Evolutionary conservation across 1,139 yeast species (phyloP), one percentile per base, ranked within the genome.

Genomic region (Yamadazyma diospyri): DNA sequence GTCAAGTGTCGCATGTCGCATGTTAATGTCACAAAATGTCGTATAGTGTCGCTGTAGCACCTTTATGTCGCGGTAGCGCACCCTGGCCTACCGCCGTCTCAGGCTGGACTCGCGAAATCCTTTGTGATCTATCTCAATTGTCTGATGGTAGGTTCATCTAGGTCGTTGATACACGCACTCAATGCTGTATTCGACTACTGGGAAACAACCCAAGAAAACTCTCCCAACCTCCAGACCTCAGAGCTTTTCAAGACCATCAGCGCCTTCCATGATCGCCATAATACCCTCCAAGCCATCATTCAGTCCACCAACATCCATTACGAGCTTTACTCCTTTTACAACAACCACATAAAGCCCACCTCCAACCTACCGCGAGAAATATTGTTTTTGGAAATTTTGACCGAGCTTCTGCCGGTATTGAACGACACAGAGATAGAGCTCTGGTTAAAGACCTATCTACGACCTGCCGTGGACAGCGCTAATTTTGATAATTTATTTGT

Each of bases 381-480:
- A 7, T 44, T 62, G 27, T 80, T 81, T 45, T 47, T 79, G 12
- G 68, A 68, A 29, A 57, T 72, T 4, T 58, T 81, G 12, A 53
- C 36, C 36, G 57, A 41, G 45, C 64, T 51, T 39, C 63, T 37
- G 65, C 71, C 47, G 38, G 69, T 50, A 35, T 71, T 69, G 8
- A 61, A 61, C 34, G 47, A 51, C 14, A 62, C 65, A 2, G 72
- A 72, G 29, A 54, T 75, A 8, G 47, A 51, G 23, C 51, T 64
- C 16, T 81, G 87, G 86, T 59, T 76, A 32, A 59, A 60, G 27
- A 61, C 72, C n/a, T 72, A 76, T 44, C 51, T 71, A 7, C 59
- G 59, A 15, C 75, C 79, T 0, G 81, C 84, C 0, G 59, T 79
- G 2, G 81, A 80, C 48, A 75, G 82, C 29, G 81, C 81, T 0